Conservation (phyloP, 2,329 filamentous ascomycete genomes). For the Scleromitrula shiraiana region DNA sequence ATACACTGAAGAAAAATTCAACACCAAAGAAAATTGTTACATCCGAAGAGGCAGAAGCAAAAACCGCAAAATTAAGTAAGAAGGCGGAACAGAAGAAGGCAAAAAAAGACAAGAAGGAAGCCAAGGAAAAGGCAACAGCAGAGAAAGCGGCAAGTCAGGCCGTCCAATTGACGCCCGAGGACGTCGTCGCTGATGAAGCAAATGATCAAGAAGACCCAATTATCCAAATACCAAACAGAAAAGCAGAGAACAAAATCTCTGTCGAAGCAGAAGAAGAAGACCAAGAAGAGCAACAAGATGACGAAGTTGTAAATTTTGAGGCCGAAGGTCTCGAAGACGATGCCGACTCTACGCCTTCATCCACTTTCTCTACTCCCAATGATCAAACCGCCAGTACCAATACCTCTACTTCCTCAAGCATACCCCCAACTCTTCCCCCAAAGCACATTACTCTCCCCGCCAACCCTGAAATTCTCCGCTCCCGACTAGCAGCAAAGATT, state of each 20-base stretch:
- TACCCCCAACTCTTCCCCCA: constrained; percentile 50
- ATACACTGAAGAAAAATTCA: constrained; percentile 31
- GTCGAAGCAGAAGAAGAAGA: constrained; percentile 22
- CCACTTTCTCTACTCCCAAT: constrained; percentile 52
- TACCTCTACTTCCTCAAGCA: constrained; percentile 63
- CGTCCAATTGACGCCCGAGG: not conserved
- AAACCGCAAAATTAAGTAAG: constrained; percentile 13
- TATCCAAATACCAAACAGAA: constrained; percentile 10
- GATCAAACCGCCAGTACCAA: constrained; percentile 49
- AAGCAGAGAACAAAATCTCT: constrained; percentile 11
- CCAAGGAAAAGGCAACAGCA: constrained; percentile 33
- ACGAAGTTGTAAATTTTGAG: constrained; percentile 38
- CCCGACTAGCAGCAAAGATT: constrained; percentile 73
- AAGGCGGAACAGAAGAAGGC: constrained; percentile 30
- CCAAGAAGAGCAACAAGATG: constrained; percentile 20
- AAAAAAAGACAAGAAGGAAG: constrained; percentile 36
- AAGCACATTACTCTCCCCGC: constrained; percentile 61
- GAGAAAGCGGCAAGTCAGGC: constrained; percentile 9
- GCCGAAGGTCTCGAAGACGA: constrained; percentile 40
- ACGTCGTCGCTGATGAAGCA: constrained; percentile 23
- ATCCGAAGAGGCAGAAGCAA: constrained; percentile 2
- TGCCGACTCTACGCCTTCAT: constrained; percentile 33
- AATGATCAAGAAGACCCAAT: constrained; percentile 9
- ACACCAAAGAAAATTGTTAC: constrained; percentile 20
- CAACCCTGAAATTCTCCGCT: constrained; percentile 67